These are phyloP conservation scores for Thalassiosira livingstoniorum DNA, from an alignment of 352 stramenopile genomes.

Conservation along the genomic window DNA sequence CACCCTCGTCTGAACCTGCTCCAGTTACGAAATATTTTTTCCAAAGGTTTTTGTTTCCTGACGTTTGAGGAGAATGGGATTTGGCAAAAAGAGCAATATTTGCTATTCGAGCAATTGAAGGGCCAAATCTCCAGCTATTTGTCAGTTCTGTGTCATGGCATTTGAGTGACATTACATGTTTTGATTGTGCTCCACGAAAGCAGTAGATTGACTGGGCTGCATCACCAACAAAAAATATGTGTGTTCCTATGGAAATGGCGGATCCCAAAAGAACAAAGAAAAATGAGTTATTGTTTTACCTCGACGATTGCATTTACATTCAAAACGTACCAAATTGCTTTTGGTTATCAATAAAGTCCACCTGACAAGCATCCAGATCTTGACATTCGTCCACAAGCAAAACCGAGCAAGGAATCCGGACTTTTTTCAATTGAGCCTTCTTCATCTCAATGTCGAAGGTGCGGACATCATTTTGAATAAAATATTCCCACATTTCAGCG, in stretches of 20 bases:
- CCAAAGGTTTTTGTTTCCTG: constrained; percentile 36
- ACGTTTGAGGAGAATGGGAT: constrained; percentile 53
- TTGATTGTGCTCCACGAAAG: constrained; percentile 59
- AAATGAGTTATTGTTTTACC: not conserved
- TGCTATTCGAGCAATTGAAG: constrained; percentile 58
- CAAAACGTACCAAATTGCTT: constrained; percentile 31
- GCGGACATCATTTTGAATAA: constrained; percentile 29
- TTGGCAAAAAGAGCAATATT: constrained; percentile 70
- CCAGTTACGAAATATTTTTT: constrained; percentile 54
- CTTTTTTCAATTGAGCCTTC: constrained; percentile 45
- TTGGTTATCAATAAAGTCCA: constrained; percentile 53
- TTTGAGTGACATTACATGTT: constrained; percentile 52
- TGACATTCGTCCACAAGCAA: constrained; percentile 65
- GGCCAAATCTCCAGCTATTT: constrained; percentile 67
- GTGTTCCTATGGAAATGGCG: constrained; percentile 12
- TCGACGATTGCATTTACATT: not conserved
- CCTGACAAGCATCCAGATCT: constrained; percentile 60
- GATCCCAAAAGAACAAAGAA: not conserved
- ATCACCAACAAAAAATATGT: constrained; percentile 69
- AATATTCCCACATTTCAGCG: constrained; percentile 38
- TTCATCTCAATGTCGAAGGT: constrained; percentile 58
- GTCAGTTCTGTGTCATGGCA: constrained; percentile 49
- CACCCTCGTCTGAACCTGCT: constrained; percentile 23
- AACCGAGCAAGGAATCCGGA: constrained; percentile 52
- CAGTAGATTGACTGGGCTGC: constrained; percentile 62